These are phyloP conservation scores for Euclidium syriacum DNA, from an alignment of 345 rosid species.

Conservation along the genomic window DNA sequence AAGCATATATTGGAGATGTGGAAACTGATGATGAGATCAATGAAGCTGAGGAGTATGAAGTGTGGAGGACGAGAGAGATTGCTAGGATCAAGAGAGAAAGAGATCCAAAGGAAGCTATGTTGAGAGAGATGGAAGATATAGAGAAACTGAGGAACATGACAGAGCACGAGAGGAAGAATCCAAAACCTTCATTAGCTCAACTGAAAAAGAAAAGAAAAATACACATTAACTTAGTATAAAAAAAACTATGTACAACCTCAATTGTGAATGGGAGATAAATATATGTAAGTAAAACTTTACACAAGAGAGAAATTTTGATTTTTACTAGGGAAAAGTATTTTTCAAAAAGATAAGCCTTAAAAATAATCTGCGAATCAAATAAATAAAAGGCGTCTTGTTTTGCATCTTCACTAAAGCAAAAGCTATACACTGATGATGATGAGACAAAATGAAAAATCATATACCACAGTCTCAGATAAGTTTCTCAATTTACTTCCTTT, in stretches of 20 bases:
- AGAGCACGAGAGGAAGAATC: slow-evolving; percentile 58
- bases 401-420: slow-evolving; percentile 21
- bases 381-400: slow-evolving; percentile 15
- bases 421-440: slow-evolving; percentile 25
- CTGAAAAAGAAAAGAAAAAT: slow-evolving; percentile 51
- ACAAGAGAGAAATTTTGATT: too few species aligned
- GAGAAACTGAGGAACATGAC: slow-evolving; percentile 64
- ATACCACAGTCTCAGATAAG: slow-evolving; percentile 2
- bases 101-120: slow-evolving; percentile 46
- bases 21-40: slow-evolving; percentile 60
- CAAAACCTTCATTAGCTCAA: slow-evolving; percentile 37
- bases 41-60: too few species aligned
- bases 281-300: too few species aligned
- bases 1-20: slow-evolving; percentile 48
- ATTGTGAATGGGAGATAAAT: too few species aligned
- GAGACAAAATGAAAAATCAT: slow-evolving; percentile 2
- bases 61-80: too few species aligned
- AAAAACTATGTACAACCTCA: too few species aligned
- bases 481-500: background rate
- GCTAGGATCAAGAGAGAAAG: slow-evolving; percentile 55
- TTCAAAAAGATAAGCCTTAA: background rate
- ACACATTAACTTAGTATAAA: too few species aligned
- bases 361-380: slow-evolving; percentile 14
- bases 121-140: slow-evolving; percentile 53
- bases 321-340: too few species aligned